A percentile compares a stretch with the other conserved stretches of the same genome.
These are phyloP conservation scores for Fusarium pilosicola DNA, from an alignment of 2,329 filamentous ascomycete species.

Conservation along the genomic window DNA sequence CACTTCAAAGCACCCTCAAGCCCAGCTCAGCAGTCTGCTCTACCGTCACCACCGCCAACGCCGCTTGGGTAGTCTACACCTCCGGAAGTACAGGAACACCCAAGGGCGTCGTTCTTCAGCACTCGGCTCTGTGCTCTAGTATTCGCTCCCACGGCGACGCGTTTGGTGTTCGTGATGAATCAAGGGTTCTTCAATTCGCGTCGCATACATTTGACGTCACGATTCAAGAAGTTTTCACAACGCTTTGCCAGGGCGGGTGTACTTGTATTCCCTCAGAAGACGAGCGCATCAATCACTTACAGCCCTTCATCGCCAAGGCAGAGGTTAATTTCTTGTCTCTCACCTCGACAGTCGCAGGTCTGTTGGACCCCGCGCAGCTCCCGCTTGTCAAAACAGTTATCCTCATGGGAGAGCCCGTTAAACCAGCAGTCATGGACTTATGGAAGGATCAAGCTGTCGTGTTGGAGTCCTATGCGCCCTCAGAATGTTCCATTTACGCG, in stretches of 20 bases:
- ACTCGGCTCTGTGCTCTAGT: neutral
- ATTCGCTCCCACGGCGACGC: neutral
- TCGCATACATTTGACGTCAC: conserved; percentile 3
- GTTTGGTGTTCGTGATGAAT: neutral
- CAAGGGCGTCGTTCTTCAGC: neutral
- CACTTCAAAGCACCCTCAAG: neutral
- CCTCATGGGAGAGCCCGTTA: neutral
- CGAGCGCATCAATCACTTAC: neutral
- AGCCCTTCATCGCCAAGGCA: neutral
- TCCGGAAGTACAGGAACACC: neutral
- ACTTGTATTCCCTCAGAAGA: neutral
- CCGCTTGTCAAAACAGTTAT: neutral
- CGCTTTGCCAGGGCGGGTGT: neutral
- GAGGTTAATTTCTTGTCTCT: neutral
- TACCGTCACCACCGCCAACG: neutral
- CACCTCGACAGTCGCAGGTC: neutral
- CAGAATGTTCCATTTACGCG: neutral
- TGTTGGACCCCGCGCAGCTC: neutral
- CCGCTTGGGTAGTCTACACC: conserved; percentile 1
- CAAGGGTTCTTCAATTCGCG: neutral
- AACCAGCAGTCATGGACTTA: conserved; percentile 1
- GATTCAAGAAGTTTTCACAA: neutral
- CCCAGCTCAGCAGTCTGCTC: neutral
- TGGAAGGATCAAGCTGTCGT: conserved; percentile 1
- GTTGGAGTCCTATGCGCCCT: neutral